These are phyloP conservation scores for Eucalyptus victrix DNA, from an alignment of 345 rosid genomes.

Conservation along the genomic window DNA sequence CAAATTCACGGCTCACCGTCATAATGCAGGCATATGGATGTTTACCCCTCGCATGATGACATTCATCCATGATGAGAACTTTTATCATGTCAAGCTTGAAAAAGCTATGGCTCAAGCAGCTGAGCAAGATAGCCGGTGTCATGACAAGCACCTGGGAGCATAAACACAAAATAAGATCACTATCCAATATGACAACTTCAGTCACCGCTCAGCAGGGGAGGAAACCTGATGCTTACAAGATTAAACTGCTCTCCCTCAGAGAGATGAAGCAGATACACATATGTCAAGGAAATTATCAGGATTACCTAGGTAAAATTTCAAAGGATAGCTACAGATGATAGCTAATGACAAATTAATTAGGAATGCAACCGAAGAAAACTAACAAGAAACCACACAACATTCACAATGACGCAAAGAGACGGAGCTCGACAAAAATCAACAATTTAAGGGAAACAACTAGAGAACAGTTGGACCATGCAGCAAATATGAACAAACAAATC, in stretches of 20 bases:
- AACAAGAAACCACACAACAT: not conserved
- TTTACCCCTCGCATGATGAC: slow-evolving; percentile 74
- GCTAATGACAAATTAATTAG: not conserved
- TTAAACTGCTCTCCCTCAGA: not conserved
- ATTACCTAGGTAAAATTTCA: not conserved
- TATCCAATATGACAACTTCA: not conserved
- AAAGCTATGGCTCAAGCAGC: slow-evolving; percentile 56
- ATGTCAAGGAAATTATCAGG: not conserved
- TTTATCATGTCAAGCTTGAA: slow-evolving; percentile 46
- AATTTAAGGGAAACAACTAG: not conserved
- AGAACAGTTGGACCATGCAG: not conserved
- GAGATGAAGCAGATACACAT: not conserved
- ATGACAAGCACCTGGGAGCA: slow-evolving; percentile 73
- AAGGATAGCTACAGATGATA: not conserved
- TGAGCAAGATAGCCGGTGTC: slow-evolving; percentile 87
- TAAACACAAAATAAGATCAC: not conserved
- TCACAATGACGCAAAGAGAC: not conserved
- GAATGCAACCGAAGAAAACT: not conserved
- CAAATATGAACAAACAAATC: not conserved
- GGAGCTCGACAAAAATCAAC: not conserved
- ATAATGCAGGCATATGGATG: slow-evolving; percentile 72
- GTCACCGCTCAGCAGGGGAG: not conserved
- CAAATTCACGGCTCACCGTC: slow-evolving; percentile 40
- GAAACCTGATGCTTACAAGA: not conserved
- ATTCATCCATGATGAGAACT: slow-evolving; percentile 83